A percentile compares a stretch with the other conserved stretches of the same genome.
phyloP scores from a whole-genome alignment of 176 grass and related monocot genomes.

The Oryza meyeriana region DNA sequence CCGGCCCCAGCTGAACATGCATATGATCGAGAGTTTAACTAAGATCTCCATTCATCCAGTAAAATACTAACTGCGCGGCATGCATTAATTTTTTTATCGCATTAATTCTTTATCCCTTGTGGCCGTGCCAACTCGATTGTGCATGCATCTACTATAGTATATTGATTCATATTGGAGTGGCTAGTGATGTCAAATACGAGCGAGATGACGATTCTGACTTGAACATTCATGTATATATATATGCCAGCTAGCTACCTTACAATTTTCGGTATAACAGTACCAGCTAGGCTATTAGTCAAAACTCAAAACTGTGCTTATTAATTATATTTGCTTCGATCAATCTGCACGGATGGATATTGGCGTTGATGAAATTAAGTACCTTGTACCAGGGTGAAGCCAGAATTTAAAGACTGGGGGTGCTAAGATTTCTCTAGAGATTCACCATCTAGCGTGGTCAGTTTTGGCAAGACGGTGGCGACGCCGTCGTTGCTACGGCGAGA shows the following conservation, averaged over 20 bases:
- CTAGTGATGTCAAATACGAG: not conserved
- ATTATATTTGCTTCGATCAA: not conserved
- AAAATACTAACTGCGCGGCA: no score
- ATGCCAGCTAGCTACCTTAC: not conserved
- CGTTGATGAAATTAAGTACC: not conserved
- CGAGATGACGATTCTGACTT: not conserved
- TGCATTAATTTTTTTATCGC: no score
- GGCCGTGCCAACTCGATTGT: no score
- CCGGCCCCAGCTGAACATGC: not conserved
- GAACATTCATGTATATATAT: no score
- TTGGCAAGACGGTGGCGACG: no score
- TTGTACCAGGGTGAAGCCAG: no score
- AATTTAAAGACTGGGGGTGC: no score
- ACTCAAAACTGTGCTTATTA: not conserved
- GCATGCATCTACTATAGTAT: not conserved
- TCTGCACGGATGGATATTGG: not conserved
- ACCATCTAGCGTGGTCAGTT: no score
- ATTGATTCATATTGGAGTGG: not conserved
- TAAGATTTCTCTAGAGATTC: no score
- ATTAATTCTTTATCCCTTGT: no score
- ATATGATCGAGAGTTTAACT: not conserved
- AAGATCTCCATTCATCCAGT: not conserved
- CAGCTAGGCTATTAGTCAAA: not conserved
- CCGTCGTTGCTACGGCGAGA: no score
- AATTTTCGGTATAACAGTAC: no score